Base-by-base conservation (phyloP, 2,329 filamentous ascomycete species). In the Neocucurbitaria cava region DNA sequence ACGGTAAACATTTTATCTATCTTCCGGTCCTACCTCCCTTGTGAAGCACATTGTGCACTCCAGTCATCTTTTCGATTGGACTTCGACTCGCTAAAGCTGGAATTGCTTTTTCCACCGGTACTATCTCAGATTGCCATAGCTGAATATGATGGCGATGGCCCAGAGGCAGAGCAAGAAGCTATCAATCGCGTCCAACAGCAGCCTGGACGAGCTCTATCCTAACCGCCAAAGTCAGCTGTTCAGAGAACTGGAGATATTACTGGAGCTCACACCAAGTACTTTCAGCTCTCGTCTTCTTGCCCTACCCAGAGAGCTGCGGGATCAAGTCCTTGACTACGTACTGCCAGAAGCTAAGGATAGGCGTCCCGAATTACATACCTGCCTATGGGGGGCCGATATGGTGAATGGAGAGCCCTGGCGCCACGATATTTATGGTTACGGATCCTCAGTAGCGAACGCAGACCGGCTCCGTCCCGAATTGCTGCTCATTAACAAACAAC, bases 341-440 rank as follows among this genome's bases (percentile, higher is more conserved):
- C 42, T 75, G 6, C 72, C 71, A 1, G 52, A 64, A 1, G 48
- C 40, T 3, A 43, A 40, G 11, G 50, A 49, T 3, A 38, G 28
- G 18, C 65, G 67, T 13, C 66, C 71, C 10, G 71, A 72, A 41
- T 58, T 75, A 7, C 72, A 74, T 48, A 74, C 71, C 3, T 72
- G 70, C 50, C 56, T 74, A 1, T 74, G 72, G 72, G 64, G 66
- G 24, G 70, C 71, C 2, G 70, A 73, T 39, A 73, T 74, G 70
- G 57, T 66, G 23, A 60, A 65, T 21, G 54, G 58, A 10, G 70
- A 75, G 20, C 70, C 71, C 11, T 75, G 72, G 72, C 54, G 68
- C 35, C 71, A 72, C 55, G 66, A 70, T 45, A 66, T 68, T 39
- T 72, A 70, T 26, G 71, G 68, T 9, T 75, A 75, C 52, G 65